Base-by-base conservation (phyloP, 1,139 yeast species). In the Blastobotrys proliferans region DNA sequence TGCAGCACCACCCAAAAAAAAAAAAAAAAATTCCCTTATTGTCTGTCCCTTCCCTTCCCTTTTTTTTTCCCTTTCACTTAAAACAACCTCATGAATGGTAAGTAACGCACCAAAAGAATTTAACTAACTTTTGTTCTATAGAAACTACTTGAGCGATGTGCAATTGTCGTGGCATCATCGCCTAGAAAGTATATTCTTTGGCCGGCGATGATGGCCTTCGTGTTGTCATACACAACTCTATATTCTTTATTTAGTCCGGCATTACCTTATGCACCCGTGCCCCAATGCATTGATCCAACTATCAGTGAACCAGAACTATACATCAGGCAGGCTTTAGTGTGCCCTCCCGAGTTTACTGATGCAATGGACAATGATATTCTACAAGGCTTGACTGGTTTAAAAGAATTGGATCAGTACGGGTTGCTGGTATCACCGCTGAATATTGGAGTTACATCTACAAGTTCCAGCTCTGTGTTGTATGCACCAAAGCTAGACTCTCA, bases 211-310 rank as follows among this genome's bases (percentile, higher is more conserved):
- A 40, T 77, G 3, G 64, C 72, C 2, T 74, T 77, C 48, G 61
- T 74, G 2, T 48, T 78, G n/a, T 70, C 82, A 6, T 79, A 77
- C 55, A 78, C 79, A 1, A 58, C 76, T 1, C 50, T 74, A 2
- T 69, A 66, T 49, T 54, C 68, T 3, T 41, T 66, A 3, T 59
- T 61, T 22, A 52, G 41, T 43, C 48, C 41, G n/a, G 33, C 50
- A 21, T 37, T 49, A 13, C 48, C 52, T 5, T 36, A 44, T 34
- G 47, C 45, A 22, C 38, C 35, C 9, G 41, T 31, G 14, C 47
- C 40, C 25, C 35, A 25, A 14, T 29, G 35, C 34, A 30, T 34
- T 14, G 38, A 38, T 22, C 36, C 36, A 3, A 17, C 30, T 10
- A 25, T 31, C 26, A 20, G 8, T 26, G 29, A 26, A 20, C 44